Evolutionary conservation across 306 rosid species (phyloP), one percentile per base, ranked within the genome.

Genomic region (Senna siamea): DNA sequence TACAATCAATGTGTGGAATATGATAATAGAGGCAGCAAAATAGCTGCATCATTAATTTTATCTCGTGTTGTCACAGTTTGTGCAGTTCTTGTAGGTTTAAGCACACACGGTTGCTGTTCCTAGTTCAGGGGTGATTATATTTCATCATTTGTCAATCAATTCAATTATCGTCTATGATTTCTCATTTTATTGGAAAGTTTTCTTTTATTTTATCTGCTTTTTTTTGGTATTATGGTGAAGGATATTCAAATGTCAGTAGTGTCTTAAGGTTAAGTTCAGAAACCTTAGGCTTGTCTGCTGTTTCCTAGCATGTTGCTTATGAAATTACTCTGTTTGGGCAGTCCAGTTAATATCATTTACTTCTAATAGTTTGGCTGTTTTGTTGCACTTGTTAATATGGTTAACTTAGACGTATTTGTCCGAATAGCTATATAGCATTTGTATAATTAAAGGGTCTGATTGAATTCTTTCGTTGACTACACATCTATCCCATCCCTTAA

Each of bases 71-170:
- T 72, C 62, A 65, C 22, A 54, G 77, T 61, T 71, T 76, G 79
- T 50, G 77, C 66, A 71, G 77, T 70, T 72, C 74, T 72, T 71
- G 48, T 59, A 66, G 76, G 66, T 37, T 44, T 66, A 26, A 56
- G 81, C 51, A 79, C 43, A 79, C 66, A 19, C 28, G 23, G 19
- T 54, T 66, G 73, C 54, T 47, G 35, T 54, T 75, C 62, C 66
- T 52, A 60, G 76, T 75, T 69, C 77, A 38, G 74, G 80, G 75
- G 69, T 64, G 68, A 62, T 76, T 79, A 46, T 67, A 67, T 72
- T 26, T 35, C 59, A 47, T 56, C 47, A 58, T 44, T 77, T 0
- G 43, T 53, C 61, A 20, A 78, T 60, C 54, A 53, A 79, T 76
- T 83, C 54, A 76, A 73, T 63, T 70, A 69, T 64, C 7, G 26